A percentile compares a stretch with the other conserved stretches of the same genome.
These are phyloP conservation scores for Aleurites moluccanus DNA, from an alignment of 441 rosid genomes.

Conservation along the genomic window DNA sequence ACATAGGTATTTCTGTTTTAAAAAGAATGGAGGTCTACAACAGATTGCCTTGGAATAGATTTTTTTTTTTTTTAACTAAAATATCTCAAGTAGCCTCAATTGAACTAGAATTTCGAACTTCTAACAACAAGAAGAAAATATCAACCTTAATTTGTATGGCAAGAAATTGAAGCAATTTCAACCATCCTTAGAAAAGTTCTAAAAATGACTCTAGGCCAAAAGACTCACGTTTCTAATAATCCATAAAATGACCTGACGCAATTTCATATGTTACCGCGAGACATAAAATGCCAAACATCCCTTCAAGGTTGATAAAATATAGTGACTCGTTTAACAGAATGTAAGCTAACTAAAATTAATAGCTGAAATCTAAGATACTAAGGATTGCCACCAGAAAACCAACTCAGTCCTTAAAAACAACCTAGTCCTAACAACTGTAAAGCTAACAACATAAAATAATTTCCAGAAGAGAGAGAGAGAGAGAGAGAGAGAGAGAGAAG, in stretches of 20 bases:
- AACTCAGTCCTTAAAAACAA: not conserved
- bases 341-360: not conserved
- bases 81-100: slow-evolving; percentile 17
- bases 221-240: not conserved
- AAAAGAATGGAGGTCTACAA: slow-evolving; percentile 39
- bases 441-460: not conserved
- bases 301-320: not conserved
- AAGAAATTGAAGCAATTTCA: not conserved
- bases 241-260: not conserved
- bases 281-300: not conserved
- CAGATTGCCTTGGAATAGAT: slow-evolving; percentile 32
- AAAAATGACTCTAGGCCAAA: not conserved
- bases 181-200: not conserved
- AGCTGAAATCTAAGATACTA: not conserved
- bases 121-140: not conserved
- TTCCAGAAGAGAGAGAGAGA: not conserved
- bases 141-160: not conserved
- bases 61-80: slow-evolving; percentile 24
- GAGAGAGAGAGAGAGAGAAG: not conserved
- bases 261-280: not conserved
- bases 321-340: not conserved
- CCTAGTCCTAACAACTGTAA: not conserved
- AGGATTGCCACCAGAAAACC: not conserved
- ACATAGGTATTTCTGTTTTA: slow-evolving; percentile 36
- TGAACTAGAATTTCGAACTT: not conserved